phyloP scores from a whole-genome alignment of 768 basidiomycete species.

The Leccinum disarticulatum region DNA sequence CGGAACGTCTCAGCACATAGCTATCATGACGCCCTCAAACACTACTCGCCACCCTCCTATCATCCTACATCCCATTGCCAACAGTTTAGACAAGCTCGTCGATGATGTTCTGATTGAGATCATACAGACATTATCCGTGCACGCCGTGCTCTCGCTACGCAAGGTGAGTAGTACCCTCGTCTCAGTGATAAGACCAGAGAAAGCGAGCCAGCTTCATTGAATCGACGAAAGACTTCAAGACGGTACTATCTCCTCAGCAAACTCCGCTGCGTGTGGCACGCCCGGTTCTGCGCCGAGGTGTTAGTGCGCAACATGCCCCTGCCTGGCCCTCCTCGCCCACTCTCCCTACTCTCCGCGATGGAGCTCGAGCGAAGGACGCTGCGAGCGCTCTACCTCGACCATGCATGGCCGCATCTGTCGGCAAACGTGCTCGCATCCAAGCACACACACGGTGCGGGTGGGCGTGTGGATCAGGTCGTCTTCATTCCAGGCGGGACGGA shows the following conservation, averaged over 20 bases:
- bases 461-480: slow-evolving; percentile 27
- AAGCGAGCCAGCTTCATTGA: background rate
- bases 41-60: background rate
- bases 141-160: slow-evolving; percentile 23
- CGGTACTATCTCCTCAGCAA: slow-evolving; percentile 29
- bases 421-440: slow-evolving; percentile 14
- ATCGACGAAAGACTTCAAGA: slow-evolving; percentile 23
- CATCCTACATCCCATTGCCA: background rate
- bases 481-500: slow-evolving; percentile 28
- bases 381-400: slow-evolving; percentile 27
- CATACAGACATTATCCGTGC: slow-evolving; percentile 14
- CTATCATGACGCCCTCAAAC: slow-evolving; percentile 6
- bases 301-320: slow-evolving; percentile 20
- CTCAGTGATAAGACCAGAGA: background rate
- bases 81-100: slow-evolving; percentile 24
- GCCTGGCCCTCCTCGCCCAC: slow-evolving; percentile 16
- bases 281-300: slow-evolving; percentile 24
- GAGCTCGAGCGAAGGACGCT: slow-evolving; percentile 32
- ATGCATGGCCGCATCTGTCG: slow-evolving; percentile 21
- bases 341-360: slow-evolving; percentile 16
- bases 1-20: background rate
- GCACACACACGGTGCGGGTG: background rate
- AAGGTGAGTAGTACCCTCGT: slow-evolving; percentile 13
- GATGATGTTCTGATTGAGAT: slow-evolving; percentile 29
- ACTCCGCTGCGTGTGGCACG: slow-evolving; percentile 25